Percentiles rank a stretch among this genome's conserved stretches.
These are phyloP conservation scores for Asterella californica DNA, from an alignment of 225 moss, liverwort and hornwort species.

Conservation along the genomic window DNA sequence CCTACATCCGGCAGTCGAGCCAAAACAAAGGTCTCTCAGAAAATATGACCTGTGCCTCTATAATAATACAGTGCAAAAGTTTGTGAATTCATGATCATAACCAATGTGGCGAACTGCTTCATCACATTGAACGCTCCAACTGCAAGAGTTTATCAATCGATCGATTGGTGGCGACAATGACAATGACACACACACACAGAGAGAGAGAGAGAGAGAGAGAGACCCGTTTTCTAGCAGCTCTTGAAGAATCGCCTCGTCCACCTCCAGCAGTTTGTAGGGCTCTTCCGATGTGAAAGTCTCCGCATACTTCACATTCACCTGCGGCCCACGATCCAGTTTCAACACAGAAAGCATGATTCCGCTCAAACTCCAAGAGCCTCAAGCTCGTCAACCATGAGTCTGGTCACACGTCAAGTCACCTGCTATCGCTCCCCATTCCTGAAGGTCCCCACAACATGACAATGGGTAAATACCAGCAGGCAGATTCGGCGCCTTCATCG, in stretches of 20 bases:
- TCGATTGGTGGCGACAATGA: too few relatives aligned
- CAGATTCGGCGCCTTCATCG: too few relatives aligned
- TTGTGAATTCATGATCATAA: neutral
- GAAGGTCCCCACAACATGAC: neutral
- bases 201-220: neutral
- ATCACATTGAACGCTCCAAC: neutral
- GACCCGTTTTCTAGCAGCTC: constrained; percentile 74
- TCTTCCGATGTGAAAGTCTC: constrained; percentile 58
- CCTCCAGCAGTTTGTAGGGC: constrained; percentile 79
- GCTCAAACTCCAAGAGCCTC: too few relatives aligned
- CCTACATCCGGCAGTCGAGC: neutral
- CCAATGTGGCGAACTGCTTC: neutral
- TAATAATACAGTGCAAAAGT: neutral
- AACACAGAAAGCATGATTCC: constrained; percentile 30
- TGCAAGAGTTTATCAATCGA: neutral
- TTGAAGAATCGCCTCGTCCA: constrained; percentile 63
- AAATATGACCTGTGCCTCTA: neutral
- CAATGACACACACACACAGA: neutral
- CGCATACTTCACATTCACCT: constrained; percentile 52
- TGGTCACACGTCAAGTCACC: neutral
- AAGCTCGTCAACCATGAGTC: neutral
- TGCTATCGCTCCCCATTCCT: neutral
- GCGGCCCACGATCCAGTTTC: constrained; percentile 48
- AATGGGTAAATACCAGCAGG: too few relatives aligned
- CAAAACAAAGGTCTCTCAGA: neutral